phyloP scores from a whole-genome alignment of 2,329 filamentous ascomycete genomes.

The Plenodomus tracheiphilus region DNA sequence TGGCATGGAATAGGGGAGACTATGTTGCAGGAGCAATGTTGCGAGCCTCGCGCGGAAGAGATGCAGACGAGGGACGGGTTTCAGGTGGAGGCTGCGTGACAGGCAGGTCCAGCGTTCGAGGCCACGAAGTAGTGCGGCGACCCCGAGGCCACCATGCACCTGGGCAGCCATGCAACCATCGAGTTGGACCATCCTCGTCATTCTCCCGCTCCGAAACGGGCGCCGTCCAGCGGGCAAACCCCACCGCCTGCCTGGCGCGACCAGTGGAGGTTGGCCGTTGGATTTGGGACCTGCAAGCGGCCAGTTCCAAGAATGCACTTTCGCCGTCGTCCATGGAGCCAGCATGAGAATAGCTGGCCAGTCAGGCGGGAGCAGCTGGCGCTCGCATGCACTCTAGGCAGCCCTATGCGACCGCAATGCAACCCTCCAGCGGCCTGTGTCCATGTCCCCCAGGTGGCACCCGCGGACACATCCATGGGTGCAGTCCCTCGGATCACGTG shows the following conservation, averaged over 20 bases:
- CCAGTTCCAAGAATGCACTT: slow-evolving; percentile 3
- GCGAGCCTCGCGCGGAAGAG: slow-evolving; percentile 1
- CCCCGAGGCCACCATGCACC: slow-evolving; percentile 7
- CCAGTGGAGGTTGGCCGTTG: not conserved
- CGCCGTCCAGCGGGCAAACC: slow-evolving; percentile 4
- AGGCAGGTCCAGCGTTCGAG: slow-evolving; percentile 5
- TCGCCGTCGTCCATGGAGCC: slow-evolving; percentile 1
- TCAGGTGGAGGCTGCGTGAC: slow-evolving; percentile 2
- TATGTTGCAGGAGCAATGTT: not conserved
- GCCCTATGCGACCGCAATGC: slow-evolving; percentile 10
- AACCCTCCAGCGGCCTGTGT: slow-evolving; percentile 7
- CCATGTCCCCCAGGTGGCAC: too few species aligned
- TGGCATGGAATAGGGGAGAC: not conserved
- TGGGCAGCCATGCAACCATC: slow-evolving; percentile 5
- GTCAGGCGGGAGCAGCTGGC: slow-evolving; percentile 28
- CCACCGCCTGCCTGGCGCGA: slow-evolving; percentile 5
- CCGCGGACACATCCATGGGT: too few species aligned
- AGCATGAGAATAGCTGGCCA: slow-evolving; percentile 21
- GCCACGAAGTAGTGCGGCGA: slow-evolving; percentile 7
- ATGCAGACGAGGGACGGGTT: slow-evolving; percentile 2
- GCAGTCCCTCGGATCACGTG: not conserved
- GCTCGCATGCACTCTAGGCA: slow-evolving; percentile 13
- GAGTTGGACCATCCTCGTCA: not conserved
- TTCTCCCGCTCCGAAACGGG: slow-evolving; percentile 5
- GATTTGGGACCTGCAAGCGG: not conserved